Conservation (phyloP, 805 yeast genomes). For the Candida golubevii region DNA sequence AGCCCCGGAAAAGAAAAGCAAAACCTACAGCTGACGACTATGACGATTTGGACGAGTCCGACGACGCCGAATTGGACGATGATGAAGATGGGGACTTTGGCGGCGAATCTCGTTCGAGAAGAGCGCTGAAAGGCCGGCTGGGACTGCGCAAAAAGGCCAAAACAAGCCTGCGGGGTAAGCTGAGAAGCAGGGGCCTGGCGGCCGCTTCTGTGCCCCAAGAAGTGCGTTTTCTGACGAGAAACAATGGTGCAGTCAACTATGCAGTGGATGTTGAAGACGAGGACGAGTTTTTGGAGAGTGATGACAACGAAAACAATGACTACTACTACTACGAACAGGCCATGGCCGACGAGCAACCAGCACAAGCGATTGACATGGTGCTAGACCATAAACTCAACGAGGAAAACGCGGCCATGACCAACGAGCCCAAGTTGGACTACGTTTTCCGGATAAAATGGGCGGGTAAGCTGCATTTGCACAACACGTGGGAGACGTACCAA, state of each 20-base stretch:
- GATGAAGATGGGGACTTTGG: constrained; percentile 17
- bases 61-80: constrained; percentile 14
- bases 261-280: constrained; percentile 64
- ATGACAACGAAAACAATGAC: constrained; percentile 24
- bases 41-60: constrained; percentile 13
- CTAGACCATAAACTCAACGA: constrained; percentile 37
- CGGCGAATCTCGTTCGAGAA: constrained; percentile 8
- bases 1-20: constrained; percentile 13
- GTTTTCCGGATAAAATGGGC: constrained; percentile 78
- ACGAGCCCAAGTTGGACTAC: constrained; percentile 56
- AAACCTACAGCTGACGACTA: constrained; percentile 13
- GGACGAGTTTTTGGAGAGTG: constrained; percentile 44
- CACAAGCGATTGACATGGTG: constrained; percentile 34
- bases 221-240: constrained; percentile 75
- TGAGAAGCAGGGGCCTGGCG: constrained; percentile 11
- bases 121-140: constrained; percentile 12
- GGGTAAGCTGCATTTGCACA: constrained; percentile 84
- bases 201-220: constrained; percentile 32
- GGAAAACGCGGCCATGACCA: constrained; percentile 37
- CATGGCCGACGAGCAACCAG: constrained; percentile 31
- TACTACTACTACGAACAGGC: constrained; percentile 33
- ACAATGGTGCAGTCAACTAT: constrained; percentile 65
- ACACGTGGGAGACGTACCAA: constrained; percentile 82
- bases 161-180: neutral
- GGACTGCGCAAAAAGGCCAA: constrained; percentile 6